Evolutionary conservation across 2,329 filamentous ascomycete genomes (phyloP).

Genomic region (Chrysosphaeria jannelii): DNA sequence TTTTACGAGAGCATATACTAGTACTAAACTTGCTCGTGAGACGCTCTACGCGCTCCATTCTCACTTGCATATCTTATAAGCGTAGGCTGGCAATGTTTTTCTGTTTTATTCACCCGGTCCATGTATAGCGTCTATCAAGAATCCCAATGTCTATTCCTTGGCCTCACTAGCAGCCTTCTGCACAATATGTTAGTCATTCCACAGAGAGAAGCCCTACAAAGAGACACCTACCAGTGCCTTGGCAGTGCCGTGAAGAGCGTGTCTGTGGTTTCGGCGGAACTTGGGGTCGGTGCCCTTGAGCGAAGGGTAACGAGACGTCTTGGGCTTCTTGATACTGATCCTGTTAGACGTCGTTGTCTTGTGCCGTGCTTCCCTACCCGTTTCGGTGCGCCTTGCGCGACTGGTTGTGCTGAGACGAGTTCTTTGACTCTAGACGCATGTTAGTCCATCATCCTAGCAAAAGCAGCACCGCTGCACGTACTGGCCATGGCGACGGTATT

Average conservation of each 20-base stretch:
- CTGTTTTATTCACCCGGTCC: too few relatives aligned
- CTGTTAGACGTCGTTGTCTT: not conserved
- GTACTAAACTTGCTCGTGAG: too few relatives aligned
- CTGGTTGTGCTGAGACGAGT: slow-evolving; percentile 98
- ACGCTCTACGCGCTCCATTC: too few relatives aligned
- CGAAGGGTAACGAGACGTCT: slow-evolving; percentile 95
- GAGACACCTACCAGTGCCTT: slow-evolving; percentile 87
- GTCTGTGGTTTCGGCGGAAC: slow-evolving; percentile 99
- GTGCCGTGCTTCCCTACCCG: slow-evolving; percentile 35
- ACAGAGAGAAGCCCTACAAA: too few relatives aligned
- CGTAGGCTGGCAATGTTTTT: too few relatives aligned
- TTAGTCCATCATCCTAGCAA: not conserved
- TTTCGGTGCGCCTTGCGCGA: slow-evolving; percentile 97
- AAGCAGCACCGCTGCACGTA: slow-evolving; percentile 16
- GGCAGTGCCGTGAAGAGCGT: slow-evolving; percentile 96
- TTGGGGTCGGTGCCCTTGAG: slow-evolving; percentile 98
- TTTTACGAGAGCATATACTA: too few relatives aligned
- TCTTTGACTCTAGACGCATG: slow-evolving; percentile 63
- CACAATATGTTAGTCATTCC: too few relatives aligned
- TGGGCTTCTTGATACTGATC: slow-evolving; percentile 95
- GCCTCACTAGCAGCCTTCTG: too few relatives aligned
- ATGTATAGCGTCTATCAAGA: too few relatives aligned
- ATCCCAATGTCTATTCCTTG: too few relatives aligned
- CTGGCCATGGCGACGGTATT: slow-evolving; percentile 34
- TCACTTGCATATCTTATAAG: too few relatives aligned